Evolutionary conservation across 2,329 filamentous ascomycete genomes (phyloP), one percentile per base, ranked within the genome.

Genomic region (Ophiostoma himal-ulmi): DNA sequence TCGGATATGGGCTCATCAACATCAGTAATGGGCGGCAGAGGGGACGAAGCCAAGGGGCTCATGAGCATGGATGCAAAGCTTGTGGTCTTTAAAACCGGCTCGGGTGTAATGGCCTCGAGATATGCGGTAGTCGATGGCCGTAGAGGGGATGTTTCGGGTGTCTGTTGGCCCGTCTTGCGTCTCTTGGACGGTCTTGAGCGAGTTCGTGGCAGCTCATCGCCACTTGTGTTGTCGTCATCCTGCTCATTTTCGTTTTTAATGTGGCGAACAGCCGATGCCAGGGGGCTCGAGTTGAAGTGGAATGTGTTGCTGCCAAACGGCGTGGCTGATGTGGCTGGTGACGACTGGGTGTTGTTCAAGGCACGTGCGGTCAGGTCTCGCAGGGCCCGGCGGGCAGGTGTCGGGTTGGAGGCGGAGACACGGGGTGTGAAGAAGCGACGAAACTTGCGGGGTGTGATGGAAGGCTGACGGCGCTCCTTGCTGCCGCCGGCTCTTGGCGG

Each of bases 391-490:
- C 81, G 78, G 67, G 79, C 80, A 5, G 79, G 77, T 70, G 79
- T 82, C 22, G 77, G 78, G 44, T 78, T 75, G 14, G 41, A 34
- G 66, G 78, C 76, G 1, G 80, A 78, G 37, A 81, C 79, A 68
- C 80, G 78, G 17, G 84, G 84, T 11, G 83, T 84, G 73, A 86
- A 86, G 79, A 86, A 86, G 36, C 80, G 79, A 44, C 75, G 79
- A 72, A 86, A 86, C 75, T 84, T 85, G 73, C 83, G 79, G 70
- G 84, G 84, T 3, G 84, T 86, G 69, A 86, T 82, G 48, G 83
- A 85, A 3, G 84, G 82, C 70, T 82, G 80, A 22, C 82, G 80
- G 73, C 79, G 80, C 75, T 84, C 83, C 74, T 84, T 85, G 72
- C 75, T 77, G 64, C 68, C 36, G 5, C 22, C 34, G 11, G 36